Conservation (phyloP, 768 basidiomycete species). For the Psilocybe cubensis region DNA sequence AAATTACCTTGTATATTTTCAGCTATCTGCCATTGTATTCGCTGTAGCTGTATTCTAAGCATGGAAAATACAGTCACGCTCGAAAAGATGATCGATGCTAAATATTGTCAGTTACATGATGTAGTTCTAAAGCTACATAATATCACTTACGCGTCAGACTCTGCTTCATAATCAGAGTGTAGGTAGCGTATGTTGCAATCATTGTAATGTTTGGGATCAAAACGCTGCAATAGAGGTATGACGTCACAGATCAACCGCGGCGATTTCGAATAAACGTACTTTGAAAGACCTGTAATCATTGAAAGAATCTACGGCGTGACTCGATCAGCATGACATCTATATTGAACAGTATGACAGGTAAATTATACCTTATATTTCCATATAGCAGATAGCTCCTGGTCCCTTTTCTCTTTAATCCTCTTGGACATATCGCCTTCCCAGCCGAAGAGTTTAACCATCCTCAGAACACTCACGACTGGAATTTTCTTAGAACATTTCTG, state of each 20-base stretch:
- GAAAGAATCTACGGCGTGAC: neutral
- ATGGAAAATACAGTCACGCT: conserved; percentile 66
- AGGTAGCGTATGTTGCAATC: conserved; percentile 65
- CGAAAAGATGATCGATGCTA: conserved; percentile 50
- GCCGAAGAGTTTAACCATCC: conserved; percentile 75
- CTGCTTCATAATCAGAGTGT: conserved; percentile 45
- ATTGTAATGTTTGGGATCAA: conserved; percentile 66
- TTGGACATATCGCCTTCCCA: conserved; percentile 62
- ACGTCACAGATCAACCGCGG: neutral
- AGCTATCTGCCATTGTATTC: conserved; percentile 30
- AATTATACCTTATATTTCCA: conserved; percentile 48
- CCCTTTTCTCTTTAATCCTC: conserved; percentile 56
- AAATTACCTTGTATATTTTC: conserved; percentile 15
- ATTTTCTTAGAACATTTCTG: neutral
- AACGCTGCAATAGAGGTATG: conserved; percentile 37
- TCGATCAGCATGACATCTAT: no score
- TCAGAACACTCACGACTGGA: conserved; percentile 54
- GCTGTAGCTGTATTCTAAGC: conserved; percentile 53
- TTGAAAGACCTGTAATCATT: neutral
- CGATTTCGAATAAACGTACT: neutral
- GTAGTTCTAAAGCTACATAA: neutral
- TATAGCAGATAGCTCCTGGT: conserved; percentile 59
- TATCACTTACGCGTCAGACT: conserved; percentile 30
- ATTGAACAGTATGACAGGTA: neutral
- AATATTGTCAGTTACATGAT: neutral